phyloP scores from a whole-genome alignment of 108 stramenopile genomes.

The Nitzschia palea region DNA sequence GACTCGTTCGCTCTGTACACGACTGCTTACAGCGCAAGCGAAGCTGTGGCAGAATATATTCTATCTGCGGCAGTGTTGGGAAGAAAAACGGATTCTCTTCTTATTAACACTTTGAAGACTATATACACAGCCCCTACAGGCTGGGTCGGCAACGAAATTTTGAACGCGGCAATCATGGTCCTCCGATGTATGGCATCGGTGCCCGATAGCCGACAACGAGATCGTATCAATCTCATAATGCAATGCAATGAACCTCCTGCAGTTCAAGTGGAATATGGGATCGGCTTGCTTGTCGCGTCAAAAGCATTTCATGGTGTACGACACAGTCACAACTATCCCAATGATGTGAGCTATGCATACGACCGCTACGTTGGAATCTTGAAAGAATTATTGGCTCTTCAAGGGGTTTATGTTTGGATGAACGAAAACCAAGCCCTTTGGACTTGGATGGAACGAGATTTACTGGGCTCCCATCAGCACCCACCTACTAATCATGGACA shows the following conservation, averaged over 20 bases:
- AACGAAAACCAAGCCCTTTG: constrained; percentile 50
- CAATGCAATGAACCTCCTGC: constrained; percentile 26
- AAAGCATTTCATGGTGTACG: constrained; percentile 32
- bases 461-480: constrained; percentile 19
- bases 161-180: constrained; percentile 38
- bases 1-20: constrained; percentile 17
- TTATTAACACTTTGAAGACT: constrained; percentile 41
- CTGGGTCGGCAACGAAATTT: constrained; percentile 51
- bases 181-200: constrained; percentile 56
- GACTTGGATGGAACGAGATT: constrained; percentile 71
- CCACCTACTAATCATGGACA: constrained; percentile 41
- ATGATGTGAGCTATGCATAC: constrained; percentile 41
- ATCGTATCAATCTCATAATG: constrained; percentile 64
- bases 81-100: constrained; percentile 37
- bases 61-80: constrained; percentile 50
- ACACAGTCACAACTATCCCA: constrained; percentile 31
- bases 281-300: constrained; percentile 53
- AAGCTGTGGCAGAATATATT: constrained; percentile 58
- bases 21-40: constrained; percentile 34
- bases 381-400: constrained; percentile 45
- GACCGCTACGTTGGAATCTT: constrained; percentile 65
- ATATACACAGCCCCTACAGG: constrained; percentile 46
- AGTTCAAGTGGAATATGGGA: constrained; percentile 23
- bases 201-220: constrained; percentile 61
- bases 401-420: constrained; percentile 72